These are phyloP conservation scores for Paragyromitra xinjiangensis DNA, from an alignment of 495 filamentous ascomycete species.

Conservation along the genomic window DNA sequence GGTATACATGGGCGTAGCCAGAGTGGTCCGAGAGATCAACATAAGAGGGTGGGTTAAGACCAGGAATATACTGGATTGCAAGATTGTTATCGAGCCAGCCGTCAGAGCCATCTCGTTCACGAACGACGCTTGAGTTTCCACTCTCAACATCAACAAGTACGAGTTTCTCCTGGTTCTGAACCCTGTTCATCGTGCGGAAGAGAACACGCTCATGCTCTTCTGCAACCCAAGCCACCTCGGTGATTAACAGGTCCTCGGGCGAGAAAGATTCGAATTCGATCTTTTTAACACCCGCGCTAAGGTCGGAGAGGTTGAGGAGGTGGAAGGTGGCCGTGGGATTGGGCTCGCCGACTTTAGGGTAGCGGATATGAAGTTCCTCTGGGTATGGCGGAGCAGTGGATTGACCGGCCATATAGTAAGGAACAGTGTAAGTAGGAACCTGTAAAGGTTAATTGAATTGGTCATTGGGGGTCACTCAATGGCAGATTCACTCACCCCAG, in stretches of 20 bases:
- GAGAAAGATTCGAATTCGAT: constrained; percentile 62
- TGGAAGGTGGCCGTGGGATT: constrained; percentile 66
- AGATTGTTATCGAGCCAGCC: constrained; percentile 68
- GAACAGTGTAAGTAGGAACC: constrained; percentile 65
- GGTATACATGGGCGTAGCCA: constrained; percentile 67
- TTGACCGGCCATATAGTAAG: constrained; percentile 66
- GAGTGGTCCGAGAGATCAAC: constrained; percentile 67
- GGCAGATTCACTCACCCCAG: constrained; percentile 58
- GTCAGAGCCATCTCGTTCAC: constrained; percentile 65
- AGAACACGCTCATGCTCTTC: constrained; percentile 64
- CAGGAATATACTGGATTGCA: constrained; percentile 63
- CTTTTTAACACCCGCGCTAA: constrained; percentile 51
- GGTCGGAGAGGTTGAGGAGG: constrained; percentile 60
- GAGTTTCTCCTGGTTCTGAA: constrained; percentile 67
- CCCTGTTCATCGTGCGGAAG: constrained; percentile 67
- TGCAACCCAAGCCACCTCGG: constrained; percentile 68
- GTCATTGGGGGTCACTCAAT: constrained; percentile 37
- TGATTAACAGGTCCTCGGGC: constrained; percentile 65
- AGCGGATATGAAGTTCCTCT: constrained; percentile 63
- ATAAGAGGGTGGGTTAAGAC: constrained; percentile 60
- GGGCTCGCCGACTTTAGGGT: constrained; percentile 68
- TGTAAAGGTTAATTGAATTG: constrained; percentile 6
- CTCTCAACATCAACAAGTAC: constrained; percentile 62
- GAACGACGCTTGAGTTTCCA: constrained; percentile 58
- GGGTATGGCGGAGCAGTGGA: constrained; percentile 64